A percentile compares a stretch with the other conserved stretches of the same genome.
Evolutionary conservation across 306 rosid species (phyloP).

Genomic region (Lupinus albus): DNA sequence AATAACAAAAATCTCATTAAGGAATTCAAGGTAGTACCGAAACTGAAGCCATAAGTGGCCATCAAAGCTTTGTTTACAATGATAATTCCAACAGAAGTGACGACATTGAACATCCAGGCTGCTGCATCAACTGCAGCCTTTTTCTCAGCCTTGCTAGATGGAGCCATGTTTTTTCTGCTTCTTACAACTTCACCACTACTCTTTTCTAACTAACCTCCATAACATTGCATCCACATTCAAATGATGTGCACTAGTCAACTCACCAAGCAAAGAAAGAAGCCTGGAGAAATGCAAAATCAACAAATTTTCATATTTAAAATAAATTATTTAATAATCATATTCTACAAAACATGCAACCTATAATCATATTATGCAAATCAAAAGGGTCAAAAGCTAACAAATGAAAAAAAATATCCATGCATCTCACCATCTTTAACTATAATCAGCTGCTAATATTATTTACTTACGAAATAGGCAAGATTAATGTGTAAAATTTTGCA

Average conservation of each 20-base stretch:
- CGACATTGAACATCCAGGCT: constrained; percentile 87
- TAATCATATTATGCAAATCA: constrained; percentile 5
- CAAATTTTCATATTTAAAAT: constrained; percentile 17
- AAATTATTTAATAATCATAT: constrained; percentile 10
- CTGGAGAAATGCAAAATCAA: constrained; percentile 25
- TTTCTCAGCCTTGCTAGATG: constrained; percentile 68
- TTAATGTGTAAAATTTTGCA: constrained; percentile 17
- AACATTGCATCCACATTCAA: constrained; percentile 31
- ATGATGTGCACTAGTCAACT: constrained; percentile 19
- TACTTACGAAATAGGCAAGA: constrained; percentile 9
- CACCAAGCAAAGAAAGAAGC: constrained; percentile 10
- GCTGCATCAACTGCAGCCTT: constrained; percentile 73
- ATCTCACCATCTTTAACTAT: not conserved
- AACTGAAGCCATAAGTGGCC: constrained; percentile 87
- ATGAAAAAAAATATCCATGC: not conserved
- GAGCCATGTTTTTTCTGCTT: constrained; percentile 52
- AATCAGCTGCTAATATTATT: constrained; percentile 13
- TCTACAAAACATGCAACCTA: constrained; percentile 1
- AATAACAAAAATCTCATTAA: not conserved
- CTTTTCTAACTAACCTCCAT: constrained; percentile 45
- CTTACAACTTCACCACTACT: constrained; percentile 24
- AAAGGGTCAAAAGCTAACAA: not conserved
- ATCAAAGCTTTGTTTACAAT: constrained; percentile 83
- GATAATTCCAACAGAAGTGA: constrained; percentile 83
- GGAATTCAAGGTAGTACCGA: constrained; percentile 51